Evolutionary conservation across 768 basidiomycete genomes (phyloP).

Genomic region (Lactarius psammicola): DNA sequence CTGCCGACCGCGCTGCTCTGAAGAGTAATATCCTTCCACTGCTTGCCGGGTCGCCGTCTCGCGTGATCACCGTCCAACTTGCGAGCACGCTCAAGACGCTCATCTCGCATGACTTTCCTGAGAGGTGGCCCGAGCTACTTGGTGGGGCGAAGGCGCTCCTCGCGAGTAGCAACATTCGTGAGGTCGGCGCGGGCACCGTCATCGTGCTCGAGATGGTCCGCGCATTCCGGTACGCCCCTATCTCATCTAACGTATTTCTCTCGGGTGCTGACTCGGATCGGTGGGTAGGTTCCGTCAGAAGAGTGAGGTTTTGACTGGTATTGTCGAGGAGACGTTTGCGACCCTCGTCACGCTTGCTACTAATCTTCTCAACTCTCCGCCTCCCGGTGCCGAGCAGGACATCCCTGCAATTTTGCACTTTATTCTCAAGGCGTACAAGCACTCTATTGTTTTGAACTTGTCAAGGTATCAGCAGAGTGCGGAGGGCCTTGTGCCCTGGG

Average conservation of each 20-base stretch:
- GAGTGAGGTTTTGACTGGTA: constrained; percentile 52
- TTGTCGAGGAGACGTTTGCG: constrained; percentile 69
- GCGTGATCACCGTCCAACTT: constrained; percentile 72
- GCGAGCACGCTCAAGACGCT: constrained; percentile 70
- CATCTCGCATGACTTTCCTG: constrained; percentile 75
- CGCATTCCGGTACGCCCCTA: constrained; percentile 60
- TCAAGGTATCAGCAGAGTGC: constrained; percentile 69
- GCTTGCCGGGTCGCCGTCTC: constrained; percentile 63
- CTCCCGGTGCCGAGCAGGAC: constrained; percentile 58
- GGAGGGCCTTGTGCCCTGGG: constrained; percentile 85
- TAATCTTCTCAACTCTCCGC: constrained; percentile 63
- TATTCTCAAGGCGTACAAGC: constrained; percentile 85
- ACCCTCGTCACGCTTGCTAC: constrained; percentile 71
- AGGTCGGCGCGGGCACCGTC: constrained; percentile 80
- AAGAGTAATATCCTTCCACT: constrained; percentile 65
- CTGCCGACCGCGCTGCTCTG: constrained; percentile 71
- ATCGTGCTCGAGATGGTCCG: constrained; percentile 75
- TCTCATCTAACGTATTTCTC: too few relatives aligned
- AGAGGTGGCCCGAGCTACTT: constrained; percentile 68
- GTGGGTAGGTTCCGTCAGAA: constrained; percentile 65
- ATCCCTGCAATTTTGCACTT: constrained; percentile 82
- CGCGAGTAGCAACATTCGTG: constrained; percentile 58
- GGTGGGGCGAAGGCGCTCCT: constrained; percentile 65
- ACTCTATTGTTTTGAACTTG: constrained; percentile 72
- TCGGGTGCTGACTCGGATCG: background rate